Base-by-base conservation (phyloP, 192 early-diverging fungal species). In the Backusella mclennaniae region DNA sequence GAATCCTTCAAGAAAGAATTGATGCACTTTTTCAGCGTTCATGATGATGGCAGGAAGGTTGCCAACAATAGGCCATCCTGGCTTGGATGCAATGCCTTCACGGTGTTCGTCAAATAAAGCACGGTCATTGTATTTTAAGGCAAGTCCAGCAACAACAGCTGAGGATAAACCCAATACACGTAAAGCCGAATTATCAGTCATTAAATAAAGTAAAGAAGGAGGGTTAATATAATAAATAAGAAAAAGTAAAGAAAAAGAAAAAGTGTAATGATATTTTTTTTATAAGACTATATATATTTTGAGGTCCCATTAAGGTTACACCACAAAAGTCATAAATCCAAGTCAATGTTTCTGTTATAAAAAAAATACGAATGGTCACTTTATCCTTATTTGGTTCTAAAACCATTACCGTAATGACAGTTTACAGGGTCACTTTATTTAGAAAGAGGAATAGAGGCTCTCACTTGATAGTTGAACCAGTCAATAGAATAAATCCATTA, bases 101-200 rank as follows among this genome's bases (percentile, higher is more conserved):
- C 82, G 66, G 6, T 69, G 29, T 41, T 83, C 82, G 19, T 73
- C 63, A 69, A 83, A 83, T 8, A 83, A 15, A 14, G 78, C 75
- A 72, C 82, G 76, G 14, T 83, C 78, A 15, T 78, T 76, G 52
- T 83, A 83, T 35, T 72, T 75, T 15, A 75, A 21, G 9, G 75
- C 73, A 3, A 83, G 36, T 3, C 52, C 36, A 23, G 39, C 69
- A 19, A 77, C 6, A 26, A 73, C 41, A 36, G 72, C 67, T 15
- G 46, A 35, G 46, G 74, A 52, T 31, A 67, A 35, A 21, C 73
- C 67, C 46, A 71, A 42, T 19, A 26, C 70, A 44, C 70, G 70
- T 44, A 44, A 12, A 46, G 49, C 26, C 0, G n/a, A 15, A 33
- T 33, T 71, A 49, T 71, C 70, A 15, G 70, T 29, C 38, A 69